Conservation (phyloP, 1,284 basidiomycete species). For the Rhodotorula sp. region DNA sequence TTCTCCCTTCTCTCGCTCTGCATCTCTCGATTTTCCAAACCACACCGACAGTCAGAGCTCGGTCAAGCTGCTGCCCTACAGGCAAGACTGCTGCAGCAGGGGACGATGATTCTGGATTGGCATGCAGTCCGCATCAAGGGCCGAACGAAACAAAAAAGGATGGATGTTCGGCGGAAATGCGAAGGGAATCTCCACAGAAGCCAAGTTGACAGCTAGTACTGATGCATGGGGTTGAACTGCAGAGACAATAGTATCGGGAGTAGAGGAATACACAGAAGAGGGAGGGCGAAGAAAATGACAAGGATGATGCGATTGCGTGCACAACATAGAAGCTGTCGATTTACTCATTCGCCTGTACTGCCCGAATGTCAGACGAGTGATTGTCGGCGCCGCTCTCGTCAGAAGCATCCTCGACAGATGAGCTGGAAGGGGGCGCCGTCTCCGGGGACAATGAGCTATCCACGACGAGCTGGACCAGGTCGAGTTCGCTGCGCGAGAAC, state of each 20-base stretch:
- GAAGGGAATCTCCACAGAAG: neutral
- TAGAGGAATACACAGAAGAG: neutral
- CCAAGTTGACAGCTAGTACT: neutral
- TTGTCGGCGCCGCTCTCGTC: neutral
- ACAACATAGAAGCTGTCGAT: too few relatives aligned
- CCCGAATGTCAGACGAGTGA: neutral
- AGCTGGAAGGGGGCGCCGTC: neutral
- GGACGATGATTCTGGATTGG: too few relatives aligned
- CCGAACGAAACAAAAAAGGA: too few relatives aligned
- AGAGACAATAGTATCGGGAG: neutral
- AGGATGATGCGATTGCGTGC: neutral
- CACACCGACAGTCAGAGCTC: too few relatives aligned
- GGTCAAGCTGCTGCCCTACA: too few relatives aligned
- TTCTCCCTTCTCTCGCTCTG: neutral
- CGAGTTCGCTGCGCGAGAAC: neutral
- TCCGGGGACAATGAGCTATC: neutral
- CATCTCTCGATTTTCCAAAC: neutral
- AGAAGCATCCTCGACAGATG: neutral
- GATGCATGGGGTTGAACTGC: neutral
- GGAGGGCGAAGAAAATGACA: neutral
- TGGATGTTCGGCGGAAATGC: neutral
- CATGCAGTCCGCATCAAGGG: too few relatives aligned
- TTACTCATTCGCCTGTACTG: neutral
- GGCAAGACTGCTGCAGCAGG: too few relatives aligned
- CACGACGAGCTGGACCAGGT: neutral